A percentile compares a stretch with the other conserved stretches of the same genome.
Conservation (phyloP, 257 asterid species). For the Ajuga chamaepitys region DNA sequence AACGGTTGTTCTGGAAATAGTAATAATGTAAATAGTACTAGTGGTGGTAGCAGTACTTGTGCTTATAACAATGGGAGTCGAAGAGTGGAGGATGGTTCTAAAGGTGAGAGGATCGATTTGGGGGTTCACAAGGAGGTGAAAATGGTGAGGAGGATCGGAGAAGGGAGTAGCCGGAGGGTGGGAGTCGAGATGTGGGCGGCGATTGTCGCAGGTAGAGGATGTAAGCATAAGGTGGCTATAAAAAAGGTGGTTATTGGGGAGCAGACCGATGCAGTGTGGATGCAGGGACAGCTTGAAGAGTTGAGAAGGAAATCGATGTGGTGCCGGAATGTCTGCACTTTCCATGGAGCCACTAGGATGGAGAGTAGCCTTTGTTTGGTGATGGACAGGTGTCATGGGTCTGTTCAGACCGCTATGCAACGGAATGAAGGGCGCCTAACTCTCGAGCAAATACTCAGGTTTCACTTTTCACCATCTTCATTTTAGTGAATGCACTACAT, state of each 20-base stretch:
- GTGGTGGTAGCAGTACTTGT: slow-evolving; percentile 22
- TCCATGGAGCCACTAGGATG: slow-evolving; percentile 72
- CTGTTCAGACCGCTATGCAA: slow-evolving; percentile 82
- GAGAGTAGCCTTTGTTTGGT: slow-evolving; percentile 67
- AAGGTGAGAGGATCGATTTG: slow-evolving; percentile 55
- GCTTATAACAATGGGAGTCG: slow-evolving; percentile 25
- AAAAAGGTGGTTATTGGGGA: slow-evolving; percentile 68
- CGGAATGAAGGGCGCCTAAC: slow-evolving; percentile 89
- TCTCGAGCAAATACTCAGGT: slow-evolving; percentile 97
- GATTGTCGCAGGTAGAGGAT: slow-evolving; percentile 39
- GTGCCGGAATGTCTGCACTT: slow-evolving; percentile 93
- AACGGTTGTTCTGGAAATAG: slow-evolving; percentile 15
- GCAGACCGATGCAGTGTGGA: slow-evolving; percentile 73
- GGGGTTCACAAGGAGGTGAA: slow-evolving; percentile 63
- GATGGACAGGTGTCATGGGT: slow-evolving; percentile 88
- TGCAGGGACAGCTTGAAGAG: slow-evolving; percentile 83
- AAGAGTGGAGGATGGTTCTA: slow-evolving; percentile 33
- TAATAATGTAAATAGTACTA: slow-evolving; percentile 12
- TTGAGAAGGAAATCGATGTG: slow-evolving; percentile 82
- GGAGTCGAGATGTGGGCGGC: slow-evolving; percentile 81
- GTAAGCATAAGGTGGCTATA: slow-evolving; percentile 77
- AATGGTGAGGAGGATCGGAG: slow-evolving; percentile 64
- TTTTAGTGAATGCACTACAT: not conserved
- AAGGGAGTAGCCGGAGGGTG: slow-evolving; percentile 39
- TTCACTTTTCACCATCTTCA: slow-evolving; percentile 3